Percentiles rank a stretch among this genome's conserved stretches.
Conservation (phyloP, 2,329 filamentous ascomycete genomes). For the Talaromyces sp. region DNA sequence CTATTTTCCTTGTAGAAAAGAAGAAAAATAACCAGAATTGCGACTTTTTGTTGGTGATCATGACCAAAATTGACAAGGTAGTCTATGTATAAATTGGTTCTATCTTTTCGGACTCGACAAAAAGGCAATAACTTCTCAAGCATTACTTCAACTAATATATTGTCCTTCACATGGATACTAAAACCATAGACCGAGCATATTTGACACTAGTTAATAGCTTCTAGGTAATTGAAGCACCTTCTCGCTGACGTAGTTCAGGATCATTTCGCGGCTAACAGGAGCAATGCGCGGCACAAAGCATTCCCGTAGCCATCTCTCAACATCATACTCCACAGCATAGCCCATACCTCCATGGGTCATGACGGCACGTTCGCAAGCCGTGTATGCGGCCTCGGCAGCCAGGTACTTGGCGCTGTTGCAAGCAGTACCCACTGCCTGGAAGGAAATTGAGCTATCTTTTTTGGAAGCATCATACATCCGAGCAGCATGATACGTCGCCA, state of each 20-base stretch:
- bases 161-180: background rate
- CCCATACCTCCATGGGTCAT: slow-evolving; percentile 58
- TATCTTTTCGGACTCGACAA: no score
- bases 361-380: slow-evolving; percentile 53
- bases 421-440: slow-evolving; percentile 56
- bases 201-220: slow-evolving; percentile 30
- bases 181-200: background rate
- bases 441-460: slow-evolving; percentile 47
- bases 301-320: slow-evolving; percentile 56
- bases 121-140: background rate
- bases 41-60: no score
- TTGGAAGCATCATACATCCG: slow-evolving; percentile 50
- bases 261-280: slow-evolving; percentile 66
- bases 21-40: no score
- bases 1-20: no score
- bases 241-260: slow-evolving; percentile 57
- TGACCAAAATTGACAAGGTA: no score
- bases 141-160: background rate
- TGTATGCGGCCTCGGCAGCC: slow-evolving; percentile 56
- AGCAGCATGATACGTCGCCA: slow-evolving; percentile 57
- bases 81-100: no score
- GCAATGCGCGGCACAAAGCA: slow-evolving; percentile 60
- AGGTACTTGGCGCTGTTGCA: slow-evolving; percentile 65
- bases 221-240: slow-evolving; percentile 37
- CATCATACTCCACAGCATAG: slow-evolving; percentile 58